phyloP scores from a whole-genome alignment of 1,284 basidiomycete species.

The Ceratobasidium papillatum region DNA sequence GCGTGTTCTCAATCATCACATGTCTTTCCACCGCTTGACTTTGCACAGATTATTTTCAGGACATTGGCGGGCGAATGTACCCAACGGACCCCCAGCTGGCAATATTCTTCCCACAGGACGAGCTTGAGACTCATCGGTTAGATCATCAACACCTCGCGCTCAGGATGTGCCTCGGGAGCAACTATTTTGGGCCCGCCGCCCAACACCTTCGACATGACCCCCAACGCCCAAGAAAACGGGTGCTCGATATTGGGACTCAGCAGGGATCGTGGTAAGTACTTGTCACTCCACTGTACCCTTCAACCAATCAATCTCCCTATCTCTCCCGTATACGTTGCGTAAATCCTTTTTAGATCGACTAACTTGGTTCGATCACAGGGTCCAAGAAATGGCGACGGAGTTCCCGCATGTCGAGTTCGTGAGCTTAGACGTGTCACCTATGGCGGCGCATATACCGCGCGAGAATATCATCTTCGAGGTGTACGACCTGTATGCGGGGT shows the following conservation, averaged over 20 bases:
- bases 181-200: slow-evolving; percentile 18
- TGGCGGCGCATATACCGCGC: slow-evolving; percentile 37
- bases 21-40: background rate
- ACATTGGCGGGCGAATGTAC: slow-evolving; percentile 20
- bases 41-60: slow-evolving; percentile 9
- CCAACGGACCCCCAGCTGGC: slow-evolving; percentile 21
- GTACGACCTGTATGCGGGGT: slow-evolving; percentile 20
- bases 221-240: slow-evolving; percentile 2
- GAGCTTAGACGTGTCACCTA: slow-evolving; percentile 33
- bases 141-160: slow-evolving; percentile 25
- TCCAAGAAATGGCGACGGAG: slow-evolving; percentile 33
- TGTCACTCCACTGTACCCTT: background rate
- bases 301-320: background rate
- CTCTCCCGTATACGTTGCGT: background rate
- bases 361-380: slow-evolving; percentile 1
- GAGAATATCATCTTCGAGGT: slow-evolving; percentile 32
- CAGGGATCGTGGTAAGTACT: slow-evolving; percentile 31
- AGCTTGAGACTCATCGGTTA: slow-evolving; percentile 14
- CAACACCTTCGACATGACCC: slow-evolving; percentile 27
- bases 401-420: slow-evolving; percentile 34
- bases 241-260: slow-evolving; percentile 23
- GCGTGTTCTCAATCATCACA: background rate
- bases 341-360: background rate
- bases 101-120: slow-evolving; percentile 30
- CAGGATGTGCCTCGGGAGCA: slow-evolving; percentile 5